Conservation (phyloP, 441 rosid genomes). For the Erodium moschatum region DNA sequence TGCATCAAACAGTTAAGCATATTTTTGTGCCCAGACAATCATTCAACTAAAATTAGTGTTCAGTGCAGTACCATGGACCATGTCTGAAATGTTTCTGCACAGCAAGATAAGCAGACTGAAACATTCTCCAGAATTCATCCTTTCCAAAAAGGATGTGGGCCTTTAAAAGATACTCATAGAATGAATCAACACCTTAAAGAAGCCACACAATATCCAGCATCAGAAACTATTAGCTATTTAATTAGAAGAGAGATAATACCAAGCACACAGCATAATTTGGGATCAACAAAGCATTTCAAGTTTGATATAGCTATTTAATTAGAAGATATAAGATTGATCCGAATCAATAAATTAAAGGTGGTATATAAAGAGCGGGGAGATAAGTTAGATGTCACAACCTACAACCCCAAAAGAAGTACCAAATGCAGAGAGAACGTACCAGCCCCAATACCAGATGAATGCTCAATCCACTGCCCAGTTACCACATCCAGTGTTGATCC, state of each 20-base stretch:
- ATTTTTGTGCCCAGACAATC: neutral
- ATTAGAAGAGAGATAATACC: constrained; percentile 7
- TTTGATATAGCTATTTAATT: constrained; percentile 6
- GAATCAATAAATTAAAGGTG: neutral
- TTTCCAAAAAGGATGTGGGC: constrained; percentile 90
- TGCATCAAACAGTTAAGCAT: constrained; percentile 9
- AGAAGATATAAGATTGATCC: neutral
- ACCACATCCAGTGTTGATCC: constrained; percentile 77
- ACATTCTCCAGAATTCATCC: constrained; percentile 95
- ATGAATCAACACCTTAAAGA: constrained; percentile 84
- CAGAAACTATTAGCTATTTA: no score
- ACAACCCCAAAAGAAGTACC: constrained; percentile 4
- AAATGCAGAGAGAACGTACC: constrained; percentile 39
- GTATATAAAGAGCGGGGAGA: constrained; percentile 10
- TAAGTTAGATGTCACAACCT: constrained; percentile 7
- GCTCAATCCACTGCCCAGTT: constrained; percentile 83
- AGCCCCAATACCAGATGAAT: constrained; percentile 91
- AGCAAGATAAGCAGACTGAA: constrained; percentile 77
- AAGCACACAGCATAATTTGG: neutral
- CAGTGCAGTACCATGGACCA: constrained; percentile 67
- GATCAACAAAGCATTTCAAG: constrained; percentile 10
- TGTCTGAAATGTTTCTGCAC: constrained; percentile 88
- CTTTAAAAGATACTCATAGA: constrained; percentile 81
- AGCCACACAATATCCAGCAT: constrained; percentile 22
- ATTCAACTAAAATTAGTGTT: neutral